Conservation (phyloP, 352 stramenopile genomes). For the Globisporangium takayamanum region DNA sequence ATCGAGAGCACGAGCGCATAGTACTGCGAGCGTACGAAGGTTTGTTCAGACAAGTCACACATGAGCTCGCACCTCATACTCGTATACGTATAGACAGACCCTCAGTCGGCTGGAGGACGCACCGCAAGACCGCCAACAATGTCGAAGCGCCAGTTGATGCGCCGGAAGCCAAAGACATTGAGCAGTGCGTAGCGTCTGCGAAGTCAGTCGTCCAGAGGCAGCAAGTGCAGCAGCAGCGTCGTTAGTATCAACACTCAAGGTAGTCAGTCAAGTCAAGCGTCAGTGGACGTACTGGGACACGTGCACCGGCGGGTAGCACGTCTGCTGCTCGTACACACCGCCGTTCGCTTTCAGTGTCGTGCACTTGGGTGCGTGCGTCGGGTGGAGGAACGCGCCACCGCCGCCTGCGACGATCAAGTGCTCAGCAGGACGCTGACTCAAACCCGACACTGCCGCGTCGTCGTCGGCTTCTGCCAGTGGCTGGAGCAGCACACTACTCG, state of each 20-base stretch:
- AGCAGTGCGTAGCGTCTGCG: constrained; percentile 72
- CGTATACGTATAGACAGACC: not conserved
- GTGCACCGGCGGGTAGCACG: constrained; percentile 78
- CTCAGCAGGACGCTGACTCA: constrained; percentile 15
- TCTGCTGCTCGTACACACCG: constrained; percentile 63
- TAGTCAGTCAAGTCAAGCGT: not conserved
- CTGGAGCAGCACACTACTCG: not conserved
- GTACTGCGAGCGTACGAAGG: constrained; percentile 39
- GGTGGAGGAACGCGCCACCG: constrained; percentile 87
- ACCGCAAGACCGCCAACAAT: constrained; percentile 83
- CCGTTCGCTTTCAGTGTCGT: constrained; percentile 56
- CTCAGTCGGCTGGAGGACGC: constrained; percentile 10
- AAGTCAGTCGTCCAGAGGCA: not conserved
- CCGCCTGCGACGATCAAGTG: constrained; percentile 88
- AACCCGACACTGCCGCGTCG: not conserved
- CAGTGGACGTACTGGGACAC: constrained; percentile 46
- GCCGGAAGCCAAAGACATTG: constrained; percentile 87
- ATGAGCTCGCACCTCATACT: not conserved
- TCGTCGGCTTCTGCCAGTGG: not conserved
- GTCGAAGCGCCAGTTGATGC: constrained; percentile 92
- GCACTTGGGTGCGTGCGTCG: constrained; percentile 73
- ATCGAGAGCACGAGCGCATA: constrained; percentile 89
- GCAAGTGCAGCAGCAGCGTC: not conserved
- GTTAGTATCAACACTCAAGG: not conserved
- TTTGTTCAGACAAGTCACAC: not conserved